These are phyloP conservation scores for Ogataea glucozyma DNA, from an alignment of 805 yeast genomes.

Conservation along the genomic window DNA sequence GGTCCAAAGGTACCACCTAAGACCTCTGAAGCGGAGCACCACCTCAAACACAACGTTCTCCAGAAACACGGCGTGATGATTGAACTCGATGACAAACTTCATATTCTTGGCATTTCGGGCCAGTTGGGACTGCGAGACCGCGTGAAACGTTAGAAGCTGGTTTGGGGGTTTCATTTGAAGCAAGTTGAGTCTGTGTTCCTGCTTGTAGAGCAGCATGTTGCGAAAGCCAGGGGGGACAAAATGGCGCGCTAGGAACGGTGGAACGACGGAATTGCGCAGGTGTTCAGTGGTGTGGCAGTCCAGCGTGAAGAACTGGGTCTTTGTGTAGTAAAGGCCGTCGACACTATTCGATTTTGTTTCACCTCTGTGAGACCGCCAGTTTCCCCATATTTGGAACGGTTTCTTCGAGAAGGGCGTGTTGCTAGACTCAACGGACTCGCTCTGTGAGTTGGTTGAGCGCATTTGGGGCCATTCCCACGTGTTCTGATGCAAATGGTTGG, in stretches of 20 bases:
- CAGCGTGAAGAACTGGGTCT: conserved; percentile 18
- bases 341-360: conserved; percentile 12
- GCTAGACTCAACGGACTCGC: neutral
- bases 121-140: conserved; percentile 3
- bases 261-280: conserved; percentile 14
- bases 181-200: conserved; percentile 11
- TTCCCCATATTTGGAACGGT: conserved; percentile 12
- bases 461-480: conserved; percentile 24
- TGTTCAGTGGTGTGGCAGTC: conserved; percentile 9
- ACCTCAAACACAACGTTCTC: conserved; percentile 25
- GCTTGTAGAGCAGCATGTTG: conserved; percentile 7
- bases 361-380: conserved; percentile 9
- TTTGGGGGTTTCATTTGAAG: conserved; percentile 14
- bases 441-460: conserved; percentile 12
- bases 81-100: conserved; percentile 27
- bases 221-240: conserved; percentile 18
- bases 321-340: conserved; percentile 22
- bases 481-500: conserved; percentile 16
- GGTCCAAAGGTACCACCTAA: conserved; percentile 42
- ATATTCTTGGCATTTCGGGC: conserved; percentile 16
- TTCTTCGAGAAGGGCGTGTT: neutral
- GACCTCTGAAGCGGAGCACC: conserved; percentile 42
- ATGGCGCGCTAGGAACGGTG: conserved; percentile 17
- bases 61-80: conserved; percentile 18
- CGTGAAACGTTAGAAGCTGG: conserved; percentile 8